Evolutionary conservation across 495 filamentous ascomycete species (phyloP).

Genomic region (Aeminium ludgeri): DNA sequence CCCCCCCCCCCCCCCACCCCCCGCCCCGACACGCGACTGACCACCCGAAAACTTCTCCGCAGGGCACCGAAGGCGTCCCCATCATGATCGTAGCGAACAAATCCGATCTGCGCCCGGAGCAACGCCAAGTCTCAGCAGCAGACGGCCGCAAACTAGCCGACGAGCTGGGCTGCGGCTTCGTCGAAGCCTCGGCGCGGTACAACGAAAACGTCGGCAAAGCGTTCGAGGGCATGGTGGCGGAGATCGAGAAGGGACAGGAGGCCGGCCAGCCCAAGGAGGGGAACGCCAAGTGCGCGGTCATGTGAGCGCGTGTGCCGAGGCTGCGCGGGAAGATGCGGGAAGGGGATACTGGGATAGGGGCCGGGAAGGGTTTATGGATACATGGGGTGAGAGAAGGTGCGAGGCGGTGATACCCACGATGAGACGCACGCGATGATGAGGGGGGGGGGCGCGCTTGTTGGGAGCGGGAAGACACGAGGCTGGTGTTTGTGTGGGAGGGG

Average conservation of each 20-base stretch:
- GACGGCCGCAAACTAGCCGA: slow-evolving; percentile 66
- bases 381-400: too few species aligned
- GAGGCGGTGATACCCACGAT: too few species aligned
- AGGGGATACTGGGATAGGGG: too few species aligned
- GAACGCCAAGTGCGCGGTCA: slow-evolving; percentile 63
- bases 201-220: slow-evolving; percentile 84
- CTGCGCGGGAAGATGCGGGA: too few species aligned
- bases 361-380: too few species aligned
- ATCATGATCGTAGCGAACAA: slow-evolving; percentile 96
- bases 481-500: too few species aligned
- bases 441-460: too few species aligned
- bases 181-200: slow-evolving; percentile 83
- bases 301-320: slow-evolving; percentile 39
- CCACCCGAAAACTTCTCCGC: neutral
- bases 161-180: slow-evolving; percentile 82
- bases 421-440: too few species aligned
- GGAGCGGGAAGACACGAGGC: too few species aligned
- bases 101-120: slow-evolving; percentile 78
- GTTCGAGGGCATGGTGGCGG: slow-evolving; percentile 85
- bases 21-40: neutral
- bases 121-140: slow-evolving; percentile 75
- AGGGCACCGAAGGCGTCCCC: slow-evolving; percentile 87
- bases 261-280: slow-evolving; percentile 58
- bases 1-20: too few species aligned
- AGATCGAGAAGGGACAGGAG: slow-evolving; percentile 91